A percentile compares a stretch with the other conserved stretches of the same genome.
phyloP scores from a whole-genome alignment of 495 filamentous ascomycete species.

The Hypoxylon crocopeplum region DNA sequence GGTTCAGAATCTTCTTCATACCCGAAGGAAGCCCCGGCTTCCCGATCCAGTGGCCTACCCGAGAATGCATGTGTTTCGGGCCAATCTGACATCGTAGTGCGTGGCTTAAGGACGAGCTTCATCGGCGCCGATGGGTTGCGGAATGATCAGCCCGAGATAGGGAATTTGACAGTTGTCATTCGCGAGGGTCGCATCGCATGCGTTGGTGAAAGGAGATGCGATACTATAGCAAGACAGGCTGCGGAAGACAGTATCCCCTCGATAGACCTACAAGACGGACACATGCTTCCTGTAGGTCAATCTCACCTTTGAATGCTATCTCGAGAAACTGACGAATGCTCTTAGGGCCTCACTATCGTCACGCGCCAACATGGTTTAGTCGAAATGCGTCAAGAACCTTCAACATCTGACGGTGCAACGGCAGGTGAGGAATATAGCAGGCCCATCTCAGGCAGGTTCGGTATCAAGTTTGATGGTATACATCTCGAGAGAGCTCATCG shows the following conservation, averaged over 20 bases:
- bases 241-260: slow-evolving; percentile 14
- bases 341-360: slow-evolving; percentile 52
- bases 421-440: slow-evolving; percentile 42
- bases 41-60: slow-evolving; percentile 32
- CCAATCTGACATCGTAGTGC: slow-evolving; percentile 20
- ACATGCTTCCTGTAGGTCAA: slow-evolving; percentile 46
- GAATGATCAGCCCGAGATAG: slow-evolving; percentile 13
- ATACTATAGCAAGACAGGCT: slow-evolving; percentile 11
- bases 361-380: slow-evolving; percentile 50
- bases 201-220: slow-evolving; percentile 35
- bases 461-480: slow-evolving; percentile 55
- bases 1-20: neutral
- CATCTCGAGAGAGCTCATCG: slow-evolving; percentile 50
- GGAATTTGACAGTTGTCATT: slow-evolving; percentile 46
- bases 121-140: slow-evolving; percentile 13
- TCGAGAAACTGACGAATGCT: neutral
- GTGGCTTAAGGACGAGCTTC: slow-evolving; percentile 20
- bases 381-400: slow-evolving; percentile 51
- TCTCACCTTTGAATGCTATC: neutral
- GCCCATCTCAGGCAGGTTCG: slow-evolving; percentile 47
- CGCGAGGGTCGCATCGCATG: slow-evolving; percentile 49
- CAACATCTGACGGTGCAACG: slow-evolving; percentile 50
- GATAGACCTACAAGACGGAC: slow-evolving; percentile 51
- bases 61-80: slow-evolving; percentile 12
- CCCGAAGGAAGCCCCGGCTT: slow-evolving; percentile 26